Percentiles rank a stretch among this genome's conserved stretches.
phyloP scores from a whole-genome alignment of 1,284 basidiomycete genomes.

The Coriolopsis trogii region DNA sequence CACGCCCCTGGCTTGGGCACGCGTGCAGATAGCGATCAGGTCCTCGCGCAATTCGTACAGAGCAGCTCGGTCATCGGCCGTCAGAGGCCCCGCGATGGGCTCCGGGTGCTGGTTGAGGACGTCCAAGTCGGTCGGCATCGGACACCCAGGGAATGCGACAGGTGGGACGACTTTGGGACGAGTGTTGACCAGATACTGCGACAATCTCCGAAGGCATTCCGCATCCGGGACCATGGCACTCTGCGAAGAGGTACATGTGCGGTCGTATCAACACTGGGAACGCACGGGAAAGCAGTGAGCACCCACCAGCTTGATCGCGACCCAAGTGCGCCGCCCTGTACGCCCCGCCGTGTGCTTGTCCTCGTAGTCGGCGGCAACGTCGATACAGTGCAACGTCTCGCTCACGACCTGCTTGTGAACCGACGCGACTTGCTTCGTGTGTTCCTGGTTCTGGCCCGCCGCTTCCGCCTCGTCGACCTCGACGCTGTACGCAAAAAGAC shows the following conservation, averaged over 20 bases:
- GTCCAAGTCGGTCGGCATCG: slow-evolving; percentile 51
- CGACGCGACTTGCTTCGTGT: slow-evolving; percentile 27
- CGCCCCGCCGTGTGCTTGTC: slow-evolving; percentile 45
- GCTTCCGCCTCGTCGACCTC: slow-evolving; percentile 74
- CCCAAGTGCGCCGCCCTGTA: slow-evolving; percentile 64
- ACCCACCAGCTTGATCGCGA: slow-evolving; percentile 80
- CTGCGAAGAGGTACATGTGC: slow-evolving; percentile 32
- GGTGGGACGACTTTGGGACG: slow-evolving; percentile 34
- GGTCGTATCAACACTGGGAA: not conserved
- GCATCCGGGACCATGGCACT: slow-evolving; percentile 66
- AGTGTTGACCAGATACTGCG: slow-evolving; percentile 50
- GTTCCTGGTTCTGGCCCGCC: slow-evolving; percentile 31
- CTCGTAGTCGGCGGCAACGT: slow-evolving; percentile 82
- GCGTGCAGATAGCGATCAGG: slow-evolving; percentile 54
- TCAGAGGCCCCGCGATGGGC: slow-evolving; percentile 38
- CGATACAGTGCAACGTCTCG: slow-evolving; percentile 75
- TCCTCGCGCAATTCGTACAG: slow-evolving; percentile 64
- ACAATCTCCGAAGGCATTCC: slow-evolving; percentile 55
- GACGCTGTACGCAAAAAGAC: slow-evolving; percentile 85
- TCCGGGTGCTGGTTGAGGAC: slow-evolving; percentile 36
- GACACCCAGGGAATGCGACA: slow-evolving; percentile 69
- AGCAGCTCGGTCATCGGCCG: slow-evolving; percentile 55
- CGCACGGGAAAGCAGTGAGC: not conserved
- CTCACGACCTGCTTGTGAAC: slow-evolving; percentile 63
- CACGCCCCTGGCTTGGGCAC: slow-evolving; percentile 62